These are phyloP conservation scores for Puccinia hordei DNA, from an alignment of 1,284 basidiomycete species.

Conservation along the genomic window DNA sequence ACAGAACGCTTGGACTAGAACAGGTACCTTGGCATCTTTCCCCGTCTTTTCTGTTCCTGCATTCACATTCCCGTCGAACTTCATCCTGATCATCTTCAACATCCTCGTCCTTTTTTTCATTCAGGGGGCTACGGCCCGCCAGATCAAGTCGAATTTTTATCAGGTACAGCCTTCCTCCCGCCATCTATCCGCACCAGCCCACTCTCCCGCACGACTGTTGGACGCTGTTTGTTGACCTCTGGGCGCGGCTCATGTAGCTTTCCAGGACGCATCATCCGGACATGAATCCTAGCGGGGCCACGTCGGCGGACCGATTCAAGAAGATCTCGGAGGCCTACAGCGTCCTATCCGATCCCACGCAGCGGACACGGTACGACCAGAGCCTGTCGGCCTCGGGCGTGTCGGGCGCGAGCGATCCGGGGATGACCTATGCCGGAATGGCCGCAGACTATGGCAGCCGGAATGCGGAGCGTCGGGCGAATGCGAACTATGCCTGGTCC, in stretches of 20 bases:
- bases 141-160: slow-evolving; percentile 38
- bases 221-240: background rate
- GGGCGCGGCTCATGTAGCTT: background rate
- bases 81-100: background rate
- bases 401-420: background rate
- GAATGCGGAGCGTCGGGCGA: slow-evolving; percentile 18
- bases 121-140: slow-evolving; percentile 5
- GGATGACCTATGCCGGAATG: slow-evolving; percentile 9
- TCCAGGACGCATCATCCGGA: slow-evolving; percentile 41
- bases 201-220: background rate
- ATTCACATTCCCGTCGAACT: background rate
- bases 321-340: slow-evolving; percentile 41
- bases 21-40: slow-evolving; percentile 10
- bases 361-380: slow-evolving; percentile 9
- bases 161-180: background rate
- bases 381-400: background rate
- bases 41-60: background rate
- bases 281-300: slow-evolving; percentile 14
- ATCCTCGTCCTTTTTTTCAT: background rate
- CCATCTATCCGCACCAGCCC: no score
- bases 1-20: slow-evolving; percentile 24
- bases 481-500: slow-evolving; percentile 42
- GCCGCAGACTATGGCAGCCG: background rate
- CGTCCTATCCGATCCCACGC: slow-evolving; percentile 14
- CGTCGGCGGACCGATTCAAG: slow-evolving; percentile 10